These are phyloP conservation scores for Fusarium devonianum DNA, from an alignment of 2,329 filamentous ascomycete genomes.

Conservation along the genomic window DNA sequence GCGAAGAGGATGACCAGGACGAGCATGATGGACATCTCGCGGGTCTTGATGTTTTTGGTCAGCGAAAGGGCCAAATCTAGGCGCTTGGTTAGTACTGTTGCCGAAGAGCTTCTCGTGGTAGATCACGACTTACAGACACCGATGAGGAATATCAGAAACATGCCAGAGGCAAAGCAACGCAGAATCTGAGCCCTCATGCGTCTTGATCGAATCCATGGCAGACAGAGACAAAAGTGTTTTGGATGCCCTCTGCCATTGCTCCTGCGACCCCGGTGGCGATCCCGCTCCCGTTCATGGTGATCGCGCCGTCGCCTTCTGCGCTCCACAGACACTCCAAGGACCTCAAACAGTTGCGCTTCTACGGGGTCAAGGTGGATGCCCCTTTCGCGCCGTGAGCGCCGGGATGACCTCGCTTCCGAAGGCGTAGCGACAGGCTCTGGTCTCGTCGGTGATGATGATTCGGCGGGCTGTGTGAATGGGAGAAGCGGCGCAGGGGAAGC, in stretches of 20 bases:
- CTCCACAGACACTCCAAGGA: constrained; percentile 17
- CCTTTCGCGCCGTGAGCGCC: constrained; percentile 13
- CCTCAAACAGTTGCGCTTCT: constrained; percentile 28
- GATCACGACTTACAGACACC: constrained; percentile 66
- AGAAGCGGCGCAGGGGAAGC: constrained; percentile 29
- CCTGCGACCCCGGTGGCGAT: constrained; percentile 19
- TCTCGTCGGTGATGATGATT: constrained; percentile 12
- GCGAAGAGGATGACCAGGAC: constrained; percentile 78
- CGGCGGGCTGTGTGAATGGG: constrained; percentile 9
- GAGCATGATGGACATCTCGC: constrained; percentile 80
- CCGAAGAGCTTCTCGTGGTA: background rate
- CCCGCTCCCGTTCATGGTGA: constrained; percentile 10
- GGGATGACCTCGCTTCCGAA: constrained; percentile 15
- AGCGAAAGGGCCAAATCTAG: constrained; percentile 77
- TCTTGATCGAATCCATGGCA: constrained; percentile 62
- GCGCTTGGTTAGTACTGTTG: constrained; percentile 4
- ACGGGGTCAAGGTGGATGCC: constrained; percentile 9
- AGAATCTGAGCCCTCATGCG: constrained; percentile 63
- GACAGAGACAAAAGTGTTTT: constrained; percentile 61
- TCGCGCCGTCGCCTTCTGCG: constrained; percentile 7
- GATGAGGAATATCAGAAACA: constrained; percentile 65
- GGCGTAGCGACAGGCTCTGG: constrained; percentile 23
- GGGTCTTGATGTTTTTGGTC: constrained; percentile 66
- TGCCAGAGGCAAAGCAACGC: constrained; percentile 69
- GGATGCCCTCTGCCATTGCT: constrained; percentile 29